Conservation (phyloP, 2,329 filamentous ascomycete genomes). For the Trichoderma sp. region DNA sequence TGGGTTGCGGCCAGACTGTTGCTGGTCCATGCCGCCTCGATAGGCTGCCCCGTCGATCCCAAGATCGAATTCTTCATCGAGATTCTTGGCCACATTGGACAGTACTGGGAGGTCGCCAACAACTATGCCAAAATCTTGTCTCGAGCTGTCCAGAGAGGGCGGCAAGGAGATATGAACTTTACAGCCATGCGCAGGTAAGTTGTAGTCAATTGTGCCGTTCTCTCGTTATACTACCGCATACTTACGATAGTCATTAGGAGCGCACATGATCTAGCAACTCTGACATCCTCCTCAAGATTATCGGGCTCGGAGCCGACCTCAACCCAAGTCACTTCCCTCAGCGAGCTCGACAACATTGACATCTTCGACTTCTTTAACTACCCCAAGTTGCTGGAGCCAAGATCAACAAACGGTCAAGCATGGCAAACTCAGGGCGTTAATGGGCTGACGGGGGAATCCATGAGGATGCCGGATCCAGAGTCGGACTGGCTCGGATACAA, state of each 20-base stretch:
- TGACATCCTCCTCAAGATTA: constrained; percentile 37
- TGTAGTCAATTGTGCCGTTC: neutral
- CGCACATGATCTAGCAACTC: constrained; percentile 39
- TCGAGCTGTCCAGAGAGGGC: constrained; percentile 38
- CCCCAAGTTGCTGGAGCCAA: constrained; percentile 34
- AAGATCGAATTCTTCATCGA: constrained; percentile 46
- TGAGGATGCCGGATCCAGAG: constrained; percentile 33
- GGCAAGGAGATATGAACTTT: constrained; percentile 38
- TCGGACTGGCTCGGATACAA: constrained; percentile 33
- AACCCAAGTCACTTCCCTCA: constrained; percentile 38
- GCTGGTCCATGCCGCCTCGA: constrained; percentile 42
- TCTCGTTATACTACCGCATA: neutral
- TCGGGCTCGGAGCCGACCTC: constrained; percentile 41
- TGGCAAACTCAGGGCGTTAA: constrained; percentile 27
- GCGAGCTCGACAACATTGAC: constrained; percentile 44
- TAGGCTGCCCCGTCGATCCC: constrained; percentile 37
- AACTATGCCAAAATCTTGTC: constrained; percentile 43
- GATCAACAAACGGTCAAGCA: constrained; percentile 26
- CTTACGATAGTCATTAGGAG: constrained; percentile 29
- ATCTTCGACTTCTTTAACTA: constrained; percentile 48
- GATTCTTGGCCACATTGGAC: constrained; percentile 41
- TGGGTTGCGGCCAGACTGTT: constrained; percentile 44
- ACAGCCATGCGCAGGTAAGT: constrained; percentile 41
- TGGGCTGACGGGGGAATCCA: constrained; percentile 25
- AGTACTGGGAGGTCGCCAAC: constrained; percentile 45